Conservation (phyloP, 179 eudicot species). For the Spergularia azorica region DNA sequence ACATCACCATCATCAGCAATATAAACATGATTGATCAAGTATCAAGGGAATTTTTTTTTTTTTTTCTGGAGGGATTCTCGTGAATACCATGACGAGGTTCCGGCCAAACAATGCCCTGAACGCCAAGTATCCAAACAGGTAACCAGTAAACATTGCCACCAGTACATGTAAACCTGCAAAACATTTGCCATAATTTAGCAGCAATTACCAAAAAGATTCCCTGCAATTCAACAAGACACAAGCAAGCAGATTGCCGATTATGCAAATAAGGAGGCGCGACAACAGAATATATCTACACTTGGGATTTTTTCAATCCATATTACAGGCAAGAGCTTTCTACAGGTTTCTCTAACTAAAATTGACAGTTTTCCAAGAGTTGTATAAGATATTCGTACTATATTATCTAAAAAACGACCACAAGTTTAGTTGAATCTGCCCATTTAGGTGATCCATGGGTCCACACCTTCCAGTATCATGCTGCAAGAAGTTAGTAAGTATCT, state of each 20-base stretch:
- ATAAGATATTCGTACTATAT: too few relatives aligned
- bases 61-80: background rate
- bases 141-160: constrained; percentile 84
- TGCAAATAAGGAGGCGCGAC: background rate
- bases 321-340: background rate
- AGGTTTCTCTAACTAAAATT: background rate
- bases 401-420: too few relatives aligned
- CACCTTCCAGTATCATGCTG: too few relatives aligned
- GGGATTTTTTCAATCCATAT: background rate
- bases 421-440: too few relatives aligned
- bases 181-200: background rate
- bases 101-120: constrained; percentile 86
- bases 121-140: constrained; percentile 77
- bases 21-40: background rate
- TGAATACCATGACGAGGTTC: constrained; percentile 74
- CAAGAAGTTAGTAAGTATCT: too few relatives aligned
- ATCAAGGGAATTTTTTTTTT: background rate
- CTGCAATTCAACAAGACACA: background rate
- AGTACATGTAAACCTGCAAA: constrained; percentile 84
- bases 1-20: constrained; percentile 4
- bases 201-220: background rate
- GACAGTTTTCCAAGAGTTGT: too few relatives aligned
- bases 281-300: background rate
- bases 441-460: too few relatives aligned
- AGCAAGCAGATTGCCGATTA: constrained; percentile 3